Base-by-base conservation (phyloP, 2,329 filamentous ascomycete genomes). In the Colletotrichum eleusines region DNA sequence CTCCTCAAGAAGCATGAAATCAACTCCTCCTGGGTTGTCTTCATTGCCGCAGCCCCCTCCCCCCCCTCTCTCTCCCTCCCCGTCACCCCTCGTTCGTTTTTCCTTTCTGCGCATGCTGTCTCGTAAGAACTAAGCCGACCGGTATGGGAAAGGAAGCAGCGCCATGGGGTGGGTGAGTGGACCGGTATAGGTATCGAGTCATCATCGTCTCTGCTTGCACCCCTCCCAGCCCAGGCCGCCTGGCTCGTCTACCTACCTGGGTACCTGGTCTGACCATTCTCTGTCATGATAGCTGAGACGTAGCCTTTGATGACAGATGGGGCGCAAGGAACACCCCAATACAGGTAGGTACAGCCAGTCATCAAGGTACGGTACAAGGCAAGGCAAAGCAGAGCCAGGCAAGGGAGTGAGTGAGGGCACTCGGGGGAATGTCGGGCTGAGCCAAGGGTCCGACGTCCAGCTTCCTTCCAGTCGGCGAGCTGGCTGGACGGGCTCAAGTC, bases 161-260 rank as follows among this genome's bases (percentile, higher is more conserved):
- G 8, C 14, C 26, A 18, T 28, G 6, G 16, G 48, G 46, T 28
- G 28, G 8, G 48, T 40, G 7, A 3, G 12, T 40, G 38, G 40
- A 20, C 40, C 6, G 42, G 20, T 33, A 16, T 14, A 18, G 40
- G n/a, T 31, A 31, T 44, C 61, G n/a, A 38, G 48, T 38, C 16
- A 20, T 48, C 48, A 7, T 46, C 53, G n/a, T 23, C 28, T 54
- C 35, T 18, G 28, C n/a, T n/a, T 33, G 31, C 4, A 33, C 11
- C 44, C 35, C 26, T 48, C n/a, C n/a, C 55, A 65, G 67, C 62
- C 55, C 48, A 26, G 48, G 33, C 48, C 54, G 20, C 28, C 60
- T 63, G 44, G 60, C 44, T 40, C 16, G 38, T 40, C 38, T 16
- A 40, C 38, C 38, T 14, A 40, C 38, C 11, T 40, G 14, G 2